A percentile compares a stretch with the other conserved stretches of the same genome.
phyloP scores from a whole-genome alignment of 129 eudicot genomes.

The Ambrosia trifida region DNA sequence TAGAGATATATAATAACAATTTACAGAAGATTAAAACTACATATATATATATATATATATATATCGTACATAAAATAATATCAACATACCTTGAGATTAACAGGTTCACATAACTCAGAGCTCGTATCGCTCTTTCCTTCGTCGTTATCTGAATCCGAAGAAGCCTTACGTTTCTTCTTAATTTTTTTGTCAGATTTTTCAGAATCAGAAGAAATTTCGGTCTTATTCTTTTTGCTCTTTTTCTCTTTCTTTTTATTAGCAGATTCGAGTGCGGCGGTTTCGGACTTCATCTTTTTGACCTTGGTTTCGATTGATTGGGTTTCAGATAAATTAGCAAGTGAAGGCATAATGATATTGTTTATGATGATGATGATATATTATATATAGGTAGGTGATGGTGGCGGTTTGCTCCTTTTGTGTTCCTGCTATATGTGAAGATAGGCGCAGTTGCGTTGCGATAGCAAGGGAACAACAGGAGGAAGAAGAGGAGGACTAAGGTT shows the following conservation, averaged over 20 bases:
- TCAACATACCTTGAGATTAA: slow-evolving; percentile 41
- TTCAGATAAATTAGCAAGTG: slow-evolving; percentile 41
- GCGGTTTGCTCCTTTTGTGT: slow-evolving; percentile 15
- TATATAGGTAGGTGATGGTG: too few species aligned
- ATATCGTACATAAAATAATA: too few species aligned
- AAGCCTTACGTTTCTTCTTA: slow-evolving; percentile 65
- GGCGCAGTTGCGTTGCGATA: slow-evolving; percentile 36
- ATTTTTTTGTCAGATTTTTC: slow-evolving; percentile 43
- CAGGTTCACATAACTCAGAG: slow-evolving; percentile 61
- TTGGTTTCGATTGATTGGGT: slow-evolving; percentile 34
- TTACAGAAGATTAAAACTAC: too few species aligned
- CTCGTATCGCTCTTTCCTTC: slow-evolving; percentile 72
- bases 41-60: too few species aligned
- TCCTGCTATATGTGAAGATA: slow-evolving; percentile 35
- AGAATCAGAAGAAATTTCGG: slow-evolving; percentile 30
- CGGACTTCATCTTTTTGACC: slow-evolving; percentile 41
- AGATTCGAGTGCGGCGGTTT: slow-evolving; percentile 38
- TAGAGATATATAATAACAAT: neutral
- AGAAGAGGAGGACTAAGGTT: slow-evolving; percentile 48
- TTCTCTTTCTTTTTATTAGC: slow-evolving; percentile 46
- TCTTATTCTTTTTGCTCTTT: slow-evolving; percentile 55
- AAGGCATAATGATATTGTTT: slow-evolving; percentile 46
- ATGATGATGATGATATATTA: too few species aligned
- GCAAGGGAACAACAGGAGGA: slow-evolving; percentile 35
- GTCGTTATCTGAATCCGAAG: slow-evolving; percentile 42